phyloP scores from a whole-genome alignment of 1,284 basidiomycete species.

The Irpex sp. region DNA sequence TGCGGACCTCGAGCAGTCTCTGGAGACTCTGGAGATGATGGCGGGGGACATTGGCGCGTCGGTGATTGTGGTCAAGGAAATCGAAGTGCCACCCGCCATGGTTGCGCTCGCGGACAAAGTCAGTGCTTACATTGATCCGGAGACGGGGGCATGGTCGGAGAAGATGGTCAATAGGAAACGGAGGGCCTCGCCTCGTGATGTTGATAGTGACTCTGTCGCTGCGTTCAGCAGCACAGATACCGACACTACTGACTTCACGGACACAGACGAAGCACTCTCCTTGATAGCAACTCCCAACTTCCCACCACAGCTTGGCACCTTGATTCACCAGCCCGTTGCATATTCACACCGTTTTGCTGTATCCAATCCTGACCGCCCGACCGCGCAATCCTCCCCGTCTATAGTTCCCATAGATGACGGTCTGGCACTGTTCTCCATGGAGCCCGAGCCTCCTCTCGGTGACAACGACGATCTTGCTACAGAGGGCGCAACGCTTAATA shows the following conservation, averaged over 20 bases:
- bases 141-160: slow-evolving; percentile 28
- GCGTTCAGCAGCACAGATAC: slow-evolving; percentile 33
- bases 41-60: slow-evolving; percentile 88
- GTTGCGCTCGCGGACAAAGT: slow-evolving; percentile 35
- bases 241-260: slow-evolving; percentile 27
- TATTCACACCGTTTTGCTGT: slow-evolving; percentile 15
- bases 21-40: slow-evolving; percentile 89
- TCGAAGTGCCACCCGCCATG: slow-evolving; percentile 62
- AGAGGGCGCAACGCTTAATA: slow-evolving; percentile 13
- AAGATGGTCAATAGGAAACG: slow-evolving; percentile 24
- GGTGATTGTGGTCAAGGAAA: slow-evolving; percentile 84
- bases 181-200: slow-evolving; percentile 1
- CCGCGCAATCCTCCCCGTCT: slow-evolving; percentile 26
- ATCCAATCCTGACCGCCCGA: slow-evolving; percentile 22
- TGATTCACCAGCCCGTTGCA: slow-evolving; percentile 2
- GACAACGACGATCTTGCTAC: slow-evolving; percentile 15
- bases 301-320: not conserved
- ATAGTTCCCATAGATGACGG: slow-evolving; percentile 29
- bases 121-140: slow-evolving; percentile 25
- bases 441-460: slow-evolving; percentile 35
- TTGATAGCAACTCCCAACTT: slow-evolving; percentile 14
- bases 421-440: slow-evolving; percentile 45
- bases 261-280: slow-evolving; percentile 31
- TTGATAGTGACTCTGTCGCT: slow-evolving; percentile 20
- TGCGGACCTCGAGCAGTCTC: slow-evolving; percentile 71